Conservation (phyloP, 768 basidiomycete genomes). For the Leccinum subgranulosum region DNA sequence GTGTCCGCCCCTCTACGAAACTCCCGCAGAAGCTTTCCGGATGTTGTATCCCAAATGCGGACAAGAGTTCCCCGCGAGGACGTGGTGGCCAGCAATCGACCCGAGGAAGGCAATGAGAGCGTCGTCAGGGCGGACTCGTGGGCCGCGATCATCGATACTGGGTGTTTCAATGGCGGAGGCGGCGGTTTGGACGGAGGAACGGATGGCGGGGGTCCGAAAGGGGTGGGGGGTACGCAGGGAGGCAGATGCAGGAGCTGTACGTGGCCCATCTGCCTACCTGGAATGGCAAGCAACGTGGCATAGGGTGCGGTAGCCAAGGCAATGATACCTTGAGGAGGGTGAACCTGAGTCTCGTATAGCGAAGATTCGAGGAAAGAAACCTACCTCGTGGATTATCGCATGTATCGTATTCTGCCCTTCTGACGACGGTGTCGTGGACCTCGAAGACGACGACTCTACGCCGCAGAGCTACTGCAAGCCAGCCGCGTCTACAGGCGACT, state of each 20-base stretch:
- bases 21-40: constrained; percentile 74
- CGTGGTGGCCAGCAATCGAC: constrained; percentile 78
- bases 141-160: constrained; percentile 79
- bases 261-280: constrained; percentile 84
- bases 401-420: constrained; percentile 81
- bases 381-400: constrained; percentile 81
- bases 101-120: constrained; percentile 73
- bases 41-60: constrained; percentile 77
- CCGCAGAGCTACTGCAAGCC: constrained; percentile 80
- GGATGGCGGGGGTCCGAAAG: constrained; percentile 54
- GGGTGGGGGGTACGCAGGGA: constrained; percentile 63
- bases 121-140: constrained; percentile 79
- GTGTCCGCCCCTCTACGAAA: constrained; percentile 85
- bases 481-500: constrained; percentile 74
- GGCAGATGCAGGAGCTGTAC: constrained; percentile 86
- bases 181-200: constrained; percentile 53
- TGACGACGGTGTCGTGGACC: constrained; percentile 56
- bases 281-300: constrained; percentile 80
- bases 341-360: constrained; percentile 1
- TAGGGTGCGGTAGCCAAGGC: constrained; percentile 75
- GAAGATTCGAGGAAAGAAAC: constrained; percentile 16
- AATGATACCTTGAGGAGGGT: constrained; percentile 57
- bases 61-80: constrained; percentile 82
- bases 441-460: constrained; percentile 78
- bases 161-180: constrained; percentile 55